phyloP scores from a whole-genome alignment of 2,329 filamentous ascomycete genomes.

The Pseudocercospora ulei region DNA sequence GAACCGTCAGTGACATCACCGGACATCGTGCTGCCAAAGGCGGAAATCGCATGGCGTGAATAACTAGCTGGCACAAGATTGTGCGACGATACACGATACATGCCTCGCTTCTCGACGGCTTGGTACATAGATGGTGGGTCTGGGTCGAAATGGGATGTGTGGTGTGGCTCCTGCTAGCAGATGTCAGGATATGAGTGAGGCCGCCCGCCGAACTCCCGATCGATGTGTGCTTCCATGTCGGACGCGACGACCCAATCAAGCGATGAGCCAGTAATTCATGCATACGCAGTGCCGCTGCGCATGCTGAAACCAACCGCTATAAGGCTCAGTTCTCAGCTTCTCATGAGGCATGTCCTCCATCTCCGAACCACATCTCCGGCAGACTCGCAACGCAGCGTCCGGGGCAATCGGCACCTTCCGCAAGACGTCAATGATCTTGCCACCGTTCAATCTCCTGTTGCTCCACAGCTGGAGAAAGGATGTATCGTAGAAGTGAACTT shows the following conservation, averaged over 20 bases:
- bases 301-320: constrained; percentile 27
- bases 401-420: constrained; percentile 43
- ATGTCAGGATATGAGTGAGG: too few species aligned
- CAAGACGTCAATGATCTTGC: constrained; percentile 47
- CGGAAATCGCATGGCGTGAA: too few species aligned
- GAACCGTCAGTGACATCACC: not conserved
- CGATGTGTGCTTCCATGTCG: too few species aligned
- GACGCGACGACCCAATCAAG: constrained; percentile 3
- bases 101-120: too few species aligned
- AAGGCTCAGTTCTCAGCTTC: constrained; percentile 17
- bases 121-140: not conserved
- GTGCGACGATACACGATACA: too few species aligned
- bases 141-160: not conserved
- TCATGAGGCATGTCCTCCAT: constrained; percentile 40
- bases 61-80: too few species aligned
- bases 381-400: constrained; percentile 34
- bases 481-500: constrained; percentile 64
- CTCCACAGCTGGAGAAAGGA: constrained; percentile 49
- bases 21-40: too few species aligned
- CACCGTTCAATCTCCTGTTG: constrained; percentile 31
- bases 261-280: constrained; percentile 27
- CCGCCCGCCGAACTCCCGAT: too few species aligned
- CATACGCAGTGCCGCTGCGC: constrained; percentile 31
- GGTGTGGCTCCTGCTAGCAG: not conserved
- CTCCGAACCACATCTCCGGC: constrained; percentile 40